A percentile compares a stretch with the other conserved stretches of the same genome.
Conservation (phyloP, 2,329 filamentous ascomycete genomes). For the Xylariales sp. region DNA sequence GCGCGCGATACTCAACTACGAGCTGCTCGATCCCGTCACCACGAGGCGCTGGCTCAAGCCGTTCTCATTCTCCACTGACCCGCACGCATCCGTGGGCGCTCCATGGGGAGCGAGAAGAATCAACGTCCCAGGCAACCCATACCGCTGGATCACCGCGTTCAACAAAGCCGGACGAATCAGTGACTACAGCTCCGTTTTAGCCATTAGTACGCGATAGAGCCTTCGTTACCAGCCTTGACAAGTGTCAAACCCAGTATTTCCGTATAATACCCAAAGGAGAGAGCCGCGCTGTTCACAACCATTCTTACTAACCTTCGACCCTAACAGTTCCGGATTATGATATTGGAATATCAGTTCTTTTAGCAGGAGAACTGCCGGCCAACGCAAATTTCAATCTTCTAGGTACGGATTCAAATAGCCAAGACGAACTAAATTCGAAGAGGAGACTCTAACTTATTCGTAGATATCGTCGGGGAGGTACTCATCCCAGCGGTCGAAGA, state of each 20-base stretch:
- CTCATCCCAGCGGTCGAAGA: slow-evolving; percentile 49
- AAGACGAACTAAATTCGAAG: neutral
- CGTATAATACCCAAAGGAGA: neutral
- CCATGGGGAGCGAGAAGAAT: slow-evolving; percentile 51
- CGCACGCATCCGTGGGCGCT: slow-evolving; percentile 53
- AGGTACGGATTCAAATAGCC: slow-evolving; percentile 34
- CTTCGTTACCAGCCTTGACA: neutral
- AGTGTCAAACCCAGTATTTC: neutral
- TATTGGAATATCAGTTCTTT: slow-evolving; percentile 55
- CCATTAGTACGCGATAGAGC: slow-evolving; percentile 43
- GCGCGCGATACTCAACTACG: slow-evolving; percentile 49
- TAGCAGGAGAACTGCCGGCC: slow-evolving; percentile 50
- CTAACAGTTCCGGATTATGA: slow-evolving; percentile 55
- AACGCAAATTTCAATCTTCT: slow-evolving; percentile 48
- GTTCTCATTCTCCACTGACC: slow-evolving; percentile 53
- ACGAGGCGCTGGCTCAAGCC: slow-evolving; percentile 57
- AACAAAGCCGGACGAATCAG: slow-evolving; percentile 57
- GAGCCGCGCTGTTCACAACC: neutral
- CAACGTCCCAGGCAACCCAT: slow-evolving; percentile 43
- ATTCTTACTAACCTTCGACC: slow-evolving; percentile 2
- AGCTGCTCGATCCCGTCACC: slow-evolving; percentile 50
- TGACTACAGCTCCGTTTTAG: slow-evolving; percentile 53
- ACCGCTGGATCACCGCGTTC: slow-evolving; percentile 54
- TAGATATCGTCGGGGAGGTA: slow-evolving; percentile 46
- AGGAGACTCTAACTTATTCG: slow-evolving; percentile 26